Base-by-base conservation (phyloP, 2,329 filamentous ascomycete species). In the Colletotrichum eremochloae region DNA sequence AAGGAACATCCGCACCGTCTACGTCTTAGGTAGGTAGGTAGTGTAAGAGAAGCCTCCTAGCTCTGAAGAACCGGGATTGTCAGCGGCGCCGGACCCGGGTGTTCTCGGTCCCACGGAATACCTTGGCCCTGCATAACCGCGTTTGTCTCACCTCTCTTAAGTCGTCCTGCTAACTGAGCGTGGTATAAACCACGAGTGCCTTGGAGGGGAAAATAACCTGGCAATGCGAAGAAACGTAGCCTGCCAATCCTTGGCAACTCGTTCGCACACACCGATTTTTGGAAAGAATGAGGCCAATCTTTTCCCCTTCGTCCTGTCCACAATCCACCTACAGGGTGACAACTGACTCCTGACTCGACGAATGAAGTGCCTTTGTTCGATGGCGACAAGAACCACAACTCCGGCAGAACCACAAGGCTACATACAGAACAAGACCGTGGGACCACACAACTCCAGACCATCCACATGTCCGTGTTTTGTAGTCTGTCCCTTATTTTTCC, bases 381-480 rank as follows among this genome's bases (percentile, higher is more conserved):
- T 52, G 42, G 44, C 53, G 15, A 42, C 20, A 40, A 58, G 61
- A n/a, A 44, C 40, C 12, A 57, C 24, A 36, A 24, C 58, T 36
- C 29, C 31, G 9, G 18, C 12, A 58, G 38, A 42, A 42, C 56
- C 56, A 29, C 56, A 61, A 36, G n/a, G 33, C 24, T 11, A 48
- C n/a, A 8, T 5, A 61, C 38, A 36, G 50, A 29, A 36, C 29
- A 64, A 38, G 38, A 33, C 50, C 12, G 44, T 50, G 36, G 24
- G 44, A 64, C 46, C 61, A 53, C 61, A 40, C 36, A 72, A 53
- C 69, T 72, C 65, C 69, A 72, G 69, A 63, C 69, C 65, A 72
- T 60, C 69, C 69, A 72, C 69, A 58, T 64, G 36, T 46, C 52
- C 46, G 3, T 63, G 15, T 62, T 63, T 48, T 44, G 57, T 68